Percentiles rank a stretch among this genome's conserved stretches.
Conservation (phyloP, 2,329 filamentous ascomycete genomes). For the Eutypa lata region DNA sequence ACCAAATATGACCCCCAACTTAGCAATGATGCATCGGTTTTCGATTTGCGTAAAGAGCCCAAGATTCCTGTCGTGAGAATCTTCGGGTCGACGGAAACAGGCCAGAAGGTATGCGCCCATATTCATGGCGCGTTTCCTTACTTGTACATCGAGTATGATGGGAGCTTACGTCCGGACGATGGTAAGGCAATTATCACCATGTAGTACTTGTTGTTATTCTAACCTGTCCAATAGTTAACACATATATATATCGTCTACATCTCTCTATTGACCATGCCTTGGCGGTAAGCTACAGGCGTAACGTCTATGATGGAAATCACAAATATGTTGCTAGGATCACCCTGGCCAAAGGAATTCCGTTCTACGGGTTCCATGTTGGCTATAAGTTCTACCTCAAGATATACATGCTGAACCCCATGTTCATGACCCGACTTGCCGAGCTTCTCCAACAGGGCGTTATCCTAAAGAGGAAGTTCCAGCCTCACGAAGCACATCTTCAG, state of each 20-base stretch:
- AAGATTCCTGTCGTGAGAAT: conserved; percentile 83
- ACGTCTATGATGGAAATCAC: conserved; percentile 63
- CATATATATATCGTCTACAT: conserved; percentile 75
- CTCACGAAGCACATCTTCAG: conserved; percentile 90
- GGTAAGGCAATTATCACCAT: conserved; percentile 47
- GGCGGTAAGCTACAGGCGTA: conserved; percentile 77
- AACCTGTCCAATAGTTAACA: conserved; percentile 52
- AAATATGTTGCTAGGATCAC: conserved; percentile 86
- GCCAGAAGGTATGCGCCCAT: conserved; percentile 94
- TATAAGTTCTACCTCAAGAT: conserved; percentile 91
- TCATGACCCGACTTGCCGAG: conserved; percentile 85
- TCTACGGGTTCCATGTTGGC: conserved; percentile 93
- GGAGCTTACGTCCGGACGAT: conserved; percentile 61
- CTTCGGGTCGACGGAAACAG: conserved; percentile 90
- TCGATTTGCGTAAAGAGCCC: conserved; percentile 60
- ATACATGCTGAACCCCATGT: conserved; percentile 82
- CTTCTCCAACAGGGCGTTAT: conserved; percentile 85
- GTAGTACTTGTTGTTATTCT: conserved; percentile 13
- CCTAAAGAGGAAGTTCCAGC: conserved; percentile 79
- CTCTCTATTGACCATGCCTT: conserved; percentile 88
- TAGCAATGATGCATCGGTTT: conserved; percentile 59
- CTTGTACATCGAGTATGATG: conserved; percentile 84
- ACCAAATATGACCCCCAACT: conserved; percentile 79
- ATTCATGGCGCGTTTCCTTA: conserved; percentile 96
- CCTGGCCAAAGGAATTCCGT: conserved; percentile 87